Percentiles rank a stretch among this genome's conserved stretches.
Evolutionary conservation across 2,329 filamentous ascomycete genomes (phyloP).

Genomic region (Penicillium sp.): DNA sequence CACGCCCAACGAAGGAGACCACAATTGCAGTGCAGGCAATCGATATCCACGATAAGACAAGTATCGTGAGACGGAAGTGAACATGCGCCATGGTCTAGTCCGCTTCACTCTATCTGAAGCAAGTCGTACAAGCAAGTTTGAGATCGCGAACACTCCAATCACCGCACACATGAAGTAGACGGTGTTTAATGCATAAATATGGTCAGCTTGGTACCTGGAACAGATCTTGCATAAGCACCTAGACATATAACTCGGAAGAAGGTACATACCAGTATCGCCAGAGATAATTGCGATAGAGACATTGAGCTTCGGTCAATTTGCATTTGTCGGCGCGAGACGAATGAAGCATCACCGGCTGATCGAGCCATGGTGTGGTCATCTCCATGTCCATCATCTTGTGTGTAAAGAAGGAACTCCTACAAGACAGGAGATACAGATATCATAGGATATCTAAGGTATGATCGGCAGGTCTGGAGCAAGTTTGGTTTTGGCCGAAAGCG

Average conservation of each 20-base stretch:
- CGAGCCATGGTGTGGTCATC: constrained; percentile 31
- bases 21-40: constrained; percentile 37
- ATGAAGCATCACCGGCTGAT: constrained; percentile 33
- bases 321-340: constrained; percentile 30
- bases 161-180: constrained; percentile 53
- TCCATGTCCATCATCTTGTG: constrained; percentile 19
- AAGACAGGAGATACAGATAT: background rate
- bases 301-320: constrained; percentile 30
- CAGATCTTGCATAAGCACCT: background rate
- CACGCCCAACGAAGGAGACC: constrained; percentile 48
- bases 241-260: background rate
- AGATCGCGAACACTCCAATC: constrained; percentile 51
- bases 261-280: constrained; percentile 35
- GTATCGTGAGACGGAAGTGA: constrained; percentile 40
- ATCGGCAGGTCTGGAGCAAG: background rate
- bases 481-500: constrained; percentile 12
- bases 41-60: constrained; percentile 44
- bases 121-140: constrained; percentile 33
- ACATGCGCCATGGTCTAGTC: constrained; percentile 32
- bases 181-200: constrained; percentile 53
- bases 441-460: background rate
- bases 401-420: background rate
- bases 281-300: constrained; percentile 24
- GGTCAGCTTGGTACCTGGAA: constrained; percentile 54
- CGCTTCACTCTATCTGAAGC: constrained; percentile 28